Conservation (phyloP, 495 filamentous ascomycete genomes). For the Tuber brumale region DNA sequence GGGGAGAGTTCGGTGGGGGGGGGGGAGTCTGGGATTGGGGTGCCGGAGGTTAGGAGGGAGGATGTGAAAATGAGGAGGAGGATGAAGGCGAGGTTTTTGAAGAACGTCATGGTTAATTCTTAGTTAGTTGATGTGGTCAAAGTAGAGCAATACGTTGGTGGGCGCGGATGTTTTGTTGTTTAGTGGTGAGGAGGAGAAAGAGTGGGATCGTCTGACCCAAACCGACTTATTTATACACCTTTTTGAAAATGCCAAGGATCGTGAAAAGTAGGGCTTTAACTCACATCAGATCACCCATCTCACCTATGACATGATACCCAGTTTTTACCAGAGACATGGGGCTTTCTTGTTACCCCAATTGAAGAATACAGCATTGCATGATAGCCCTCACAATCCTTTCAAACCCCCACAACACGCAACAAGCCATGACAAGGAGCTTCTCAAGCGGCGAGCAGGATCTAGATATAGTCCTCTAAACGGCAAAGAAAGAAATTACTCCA, state of each 20-base stretch:
- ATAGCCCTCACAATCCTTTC: neutral
- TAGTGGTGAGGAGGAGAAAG: neutral
- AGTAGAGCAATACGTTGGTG: neutral
- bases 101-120: neutral
- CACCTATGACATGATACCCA: too few relatives aligned
- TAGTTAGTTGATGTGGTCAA: neutral
- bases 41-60: conserved; percentile 8
- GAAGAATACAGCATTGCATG: too few relatives aligned
- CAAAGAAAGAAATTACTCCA: neutral
- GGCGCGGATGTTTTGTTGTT: neutral
- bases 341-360: neutral
- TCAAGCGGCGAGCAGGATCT: neutral
- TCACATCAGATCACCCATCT: too few relatives aligned
- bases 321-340: neutral
- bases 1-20: neutral
- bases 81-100: neutral
- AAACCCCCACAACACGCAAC: neutral
- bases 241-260: neutral
- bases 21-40: conserved; percentile 10
- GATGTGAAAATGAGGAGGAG: conserved; percentile 2
- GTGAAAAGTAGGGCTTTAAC: neutral
- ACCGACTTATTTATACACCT: neutral
- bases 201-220: neutral
- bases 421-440: neutral
- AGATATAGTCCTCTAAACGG: neutral